Base-by-base conservation (phyloP, 2,329 filamentous ascomycete genomes). In the Alternaria atra region DNA sequence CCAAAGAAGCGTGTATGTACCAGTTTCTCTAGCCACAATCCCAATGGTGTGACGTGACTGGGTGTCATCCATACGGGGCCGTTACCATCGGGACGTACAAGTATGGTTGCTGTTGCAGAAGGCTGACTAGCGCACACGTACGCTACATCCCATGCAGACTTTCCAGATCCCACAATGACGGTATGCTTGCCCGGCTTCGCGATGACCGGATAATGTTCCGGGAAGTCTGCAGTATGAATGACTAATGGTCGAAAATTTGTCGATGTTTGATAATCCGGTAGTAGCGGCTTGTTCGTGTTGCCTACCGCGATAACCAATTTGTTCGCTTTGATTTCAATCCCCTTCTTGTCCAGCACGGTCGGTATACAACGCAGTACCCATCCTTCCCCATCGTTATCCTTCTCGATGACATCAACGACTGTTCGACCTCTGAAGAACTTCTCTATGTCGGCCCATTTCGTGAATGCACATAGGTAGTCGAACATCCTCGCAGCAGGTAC, bases 21-120 rank as follows among this genome's bases (percentile, higher is more conserved):
- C 5, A 93, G 83, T 68, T 89, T 87, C 76, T 93, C 90, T 0
- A 92, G 79, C 84, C 86, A 88, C 59, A 84, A 84, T 73, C 89
- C 89, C n/a, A 91, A 72, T 0, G 89, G 89, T 1, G 89, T 91
- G 15, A 91, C 88, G 56, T 87, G 87, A 1, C 85, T 77, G 1
- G 86, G 85, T 0, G 85, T 77, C 75, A 90, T 85, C 83, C 84
- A 90, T 0, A 82, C 80, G 0, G 89, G 87, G 0, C 89, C 88
- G 59, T 84, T 82, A 4, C 87, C 87, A n/a, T 77, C 82, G n/a
- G 82, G 78, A 44, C 87, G 82, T 56, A 90, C 85, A 5, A 90
- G 77, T 81, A 87, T 84, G 54, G 86, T 82, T 8, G 89, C 87
- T 2, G 86, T 86, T 0, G 70, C 65, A 30, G 52, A 52, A 1